Base-by-base conservation (phyloP, 345 rosid genomes). In the Gossypium bickii region DNA sequence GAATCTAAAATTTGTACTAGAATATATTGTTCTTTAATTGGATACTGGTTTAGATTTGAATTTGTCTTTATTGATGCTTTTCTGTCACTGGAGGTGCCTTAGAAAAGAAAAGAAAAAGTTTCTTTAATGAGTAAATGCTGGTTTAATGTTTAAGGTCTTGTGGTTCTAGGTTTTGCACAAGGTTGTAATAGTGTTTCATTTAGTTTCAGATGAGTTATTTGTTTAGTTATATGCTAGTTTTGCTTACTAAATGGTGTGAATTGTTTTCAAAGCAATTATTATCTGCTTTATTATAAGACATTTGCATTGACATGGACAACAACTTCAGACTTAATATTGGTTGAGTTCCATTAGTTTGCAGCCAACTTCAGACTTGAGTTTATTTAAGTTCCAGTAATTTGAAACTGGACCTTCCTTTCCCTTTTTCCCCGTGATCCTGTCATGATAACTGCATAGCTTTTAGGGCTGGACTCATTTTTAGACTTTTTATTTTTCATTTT, bases 401-500 rank as follows among this genome's bases (percentile, higher is more conserved):
- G 61, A 45, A 9, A 29, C n/a, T 53, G 9, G 15, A 52, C 61
- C 27, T 52, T 52, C 17, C 4, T 4, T 10, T 15, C 48, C 34
- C 9, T 34, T 12, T 20, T 67, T 25, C 48, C 20, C 13, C 24
- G 22, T 52, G n/a, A 15, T 53, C 48, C 7, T 58, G 34, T 20
- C 66, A 20, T 34, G 49, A 12, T 22, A 16, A 24, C 52, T 25
- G 22, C n/a, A n/a, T 60, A 57, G 51, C 10, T 38, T 56, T 57
- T 71, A 38, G 10, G 44, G 10, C 7, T 22, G 45, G 18, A 18
- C 15, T 29, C 57, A 9, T 11, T 16, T 17, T 52, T 51, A 27
- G 64, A 68, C 73, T 15, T 77, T 47, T 48, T 34, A 11, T 53
- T 73, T 67, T 4, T 66, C 43, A 53, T 22, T 66, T 73, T 20